A percentile compares a stretch with the other conserved stretches of the same genome.
Conservation (phyloP, 176 grass and related monocot genomes). For the Canna indica region DNA sequence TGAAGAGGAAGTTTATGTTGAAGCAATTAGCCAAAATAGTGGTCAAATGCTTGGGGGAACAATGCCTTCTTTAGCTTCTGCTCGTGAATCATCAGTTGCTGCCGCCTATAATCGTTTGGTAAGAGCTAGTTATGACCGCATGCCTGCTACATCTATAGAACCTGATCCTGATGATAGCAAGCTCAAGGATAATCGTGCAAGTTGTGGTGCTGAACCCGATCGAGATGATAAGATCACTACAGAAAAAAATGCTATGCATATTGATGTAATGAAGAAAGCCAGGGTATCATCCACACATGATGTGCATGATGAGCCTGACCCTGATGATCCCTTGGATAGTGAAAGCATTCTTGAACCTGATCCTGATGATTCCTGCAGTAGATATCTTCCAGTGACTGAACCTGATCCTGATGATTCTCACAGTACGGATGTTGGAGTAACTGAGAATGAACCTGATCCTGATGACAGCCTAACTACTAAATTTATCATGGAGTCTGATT, state of each 20-base stretch:
- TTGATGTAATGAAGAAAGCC: constrained; percentile 5
- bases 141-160: constrained; percentile 16
- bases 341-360: constrained; percentile 3
- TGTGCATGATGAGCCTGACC: constrained; percentile 13
- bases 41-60: constrained; percentile 61
- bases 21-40: constrained; percentile 16
- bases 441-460: constrained; percentile 4
- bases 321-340: constrained; percentile 10
- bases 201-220: constrained; percentile 24
- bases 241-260: constrained; percentile 28
- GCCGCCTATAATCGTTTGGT: constrained; percentile 67
- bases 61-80: constrained; percentile 35
- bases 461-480: not conserved
- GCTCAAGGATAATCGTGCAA: constrained; percentile 15
- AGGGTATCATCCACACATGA: constrained; percentile 8
- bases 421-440: not conserved
- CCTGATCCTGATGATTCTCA: not conserved
- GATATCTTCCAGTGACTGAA: not conserved
- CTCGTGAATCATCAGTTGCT: constrained; percentile 42
- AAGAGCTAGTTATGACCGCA: constrained; percentile 17
- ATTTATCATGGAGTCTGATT: not conserved
- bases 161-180: constrained; percentile 20
- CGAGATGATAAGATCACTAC: not conserved
- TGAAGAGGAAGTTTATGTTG: constrained; percentile 49
- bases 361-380: constrained; percentile 2